Base-by-base conservation (phyloP, 768 basidiomycete genomes). In the Collybiopsis confluens region DNA sequence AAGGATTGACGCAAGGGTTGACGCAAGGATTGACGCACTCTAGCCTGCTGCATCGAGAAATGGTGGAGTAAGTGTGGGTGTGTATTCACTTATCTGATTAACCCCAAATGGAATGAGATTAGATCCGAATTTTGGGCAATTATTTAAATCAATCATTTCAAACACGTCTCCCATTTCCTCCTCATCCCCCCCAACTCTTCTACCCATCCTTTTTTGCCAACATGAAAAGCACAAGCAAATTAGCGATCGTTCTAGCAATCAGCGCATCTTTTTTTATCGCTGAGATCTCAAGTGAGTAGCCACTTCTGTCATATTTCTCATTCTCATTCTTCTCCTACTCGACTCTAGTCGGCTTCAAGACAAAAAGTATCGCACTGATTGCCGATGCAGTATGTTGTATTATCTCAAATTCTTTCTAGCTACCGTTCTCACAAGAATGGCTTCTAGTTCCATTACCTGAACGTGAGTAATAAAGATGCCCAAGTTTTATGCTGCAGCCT, bases 331-430 rank as follows among this genome's bases (percentile, higher is more conserved):
- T n/a, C n/a, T n/a, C n/a, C n/a, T 51, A 21, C 35, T 36, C 43
- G 52, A 16, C 28, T 46, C 1, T 48, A 78, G 80, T 81, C 64
- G 80, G 79, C 10, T 79, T 82, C 61, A 73, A 72, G 42, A 82
- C 80, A 0, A 78, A 73, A 60, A 79, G 78, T 67, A 63, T 81
- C 15, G 80, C 79, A 30, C 66, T 82, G 47, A 77, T 81, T 63
- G 80, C 79, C 55, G 79, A 82, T 64, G 79, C 79, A 35, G 79
- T 80, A 42, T 57, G 78, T n/a, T 73, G 11, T 21, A 11, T 18
- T 6, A 15, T 15, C 27, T 23, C 20, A 43, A n/a, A n/a, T n/a
- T 37, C 20, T 50, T 24, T 56, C 40, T 38, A 16, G 52, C 37
- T 52, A 10, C 50, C 46, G 27, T 37, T 49, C 48, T 50, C 27